Base-by-base conservation (phyloP, 208 protist genomes). In the Novymonas esmeraldas region DNA sequence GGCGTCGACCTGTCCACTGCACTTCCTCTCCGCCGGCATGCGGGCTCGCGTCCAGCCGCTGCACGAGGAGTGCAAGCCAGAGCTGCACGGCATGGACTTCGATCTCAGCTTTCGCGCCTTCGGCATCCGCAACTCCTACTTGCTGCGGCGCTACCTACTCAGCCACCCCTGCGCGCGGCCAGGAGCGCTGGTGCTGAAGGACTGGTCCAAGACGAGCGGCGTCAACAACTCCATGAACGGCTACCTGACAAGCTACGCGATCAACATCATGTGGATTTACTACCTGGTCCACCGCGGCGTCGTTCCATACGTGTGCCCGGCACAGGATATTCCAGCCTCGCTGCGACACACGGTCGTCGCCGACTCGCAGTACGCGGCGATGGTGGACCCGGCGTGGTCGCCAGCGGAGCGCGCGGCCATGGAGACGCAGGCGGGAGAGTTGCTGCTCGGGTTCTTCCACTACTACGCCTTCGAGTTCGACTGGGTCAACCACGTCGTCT, bases 221-320 rank as follows among this genome's bases (percentile, higher is more conserved):
- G 85, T 97, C 28, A 97, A 97, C 79, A 95, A 97, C 78, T 94
- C 90, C 28, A 68, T 93, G 6, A 90, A 91, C 71, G 92, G 92
- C 6, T 95, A 90, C 60, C 79, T 97, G 54, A 95, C 92, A 28
- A 94, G 87, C 70, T 97, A 97, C 69, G 89, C 92, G 13, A 81
- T 97, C 41, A 94, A 93, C 67, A 94, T 97, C 18, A 81, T 97
- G 84, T 97, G 88, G 86, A 93, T 97, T 38, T 97, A 95, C 65
- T 97, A 86, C 64, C 83, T 97, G n/a, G 82, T 97, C 24, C 87
- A 94, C 50, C 78, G 83, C 22, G 60, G 77, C 33, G 44, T 86
- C 20, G 78, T 97, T 10, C 76, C 80, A 14, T 95, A 93, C 62
- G 85, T 95, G 13, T 86, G 93, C 64, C 93, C 93, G 9, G 62